These are phyloP conservation scores for Lachnellula subtilissima DNA, from an alignment of 2,329 filamentous ascomycete genomes.

Conservation along the genomic window DNA sequence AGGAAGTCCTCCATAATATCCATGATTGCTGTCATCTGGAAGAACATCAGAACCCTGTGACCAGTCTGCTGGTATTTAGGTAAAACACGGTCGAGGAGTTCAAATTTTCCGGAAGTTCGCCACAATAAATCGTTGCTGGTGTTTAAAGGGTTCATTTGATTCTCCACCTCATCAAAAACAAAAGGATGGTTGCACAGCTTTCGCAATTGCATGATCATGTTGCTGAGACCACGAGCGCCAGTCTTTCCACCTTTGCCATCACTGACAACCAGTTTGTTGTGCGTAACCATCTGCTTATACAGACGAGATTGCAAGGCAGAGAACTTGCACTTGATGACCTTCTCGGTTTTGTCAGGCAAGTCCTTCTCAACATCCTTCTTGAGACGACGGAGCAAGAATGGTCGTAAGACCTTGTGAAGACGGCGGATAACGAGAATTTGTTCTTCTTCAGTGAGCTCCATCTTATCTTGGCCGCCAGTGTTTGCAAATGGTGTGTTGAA, in stretches of 20 bases:
- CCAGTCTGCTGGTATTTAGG: conserved; percentile 89
- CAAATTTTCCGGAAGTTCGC: conserved; percentile 96
- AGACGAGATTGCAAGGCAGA: conserved; percentile 88
- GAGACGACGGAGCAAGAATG: conserved; percentile 94
- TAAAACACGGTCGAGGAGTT: conserved; percentile 84
- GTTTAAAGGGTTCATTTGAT: conserved; percentile 89
- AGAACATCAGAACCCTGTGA: conserved; percentile 98
- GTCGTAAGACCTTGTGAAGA: conserved; percentile 93
- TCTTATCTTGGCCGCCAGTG: conserved; percentile 95
- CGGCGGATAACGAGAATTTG: conserved; percentile 96
- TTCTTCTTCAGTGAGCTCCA: conserved; percentile 99
- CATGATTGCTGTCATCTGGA: conserved; percentile 99
- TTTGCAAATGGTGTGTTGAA: conserved; percentile 99
- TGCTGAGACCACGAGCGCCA: conserved; percentile 88
- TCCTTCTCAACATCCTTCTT: conserved; percentile 99
- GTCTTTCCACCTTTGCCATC: conserved; percentile 95
- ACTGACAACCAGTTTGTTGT: conserved; percentile 90
- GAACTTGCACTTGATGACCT: conserved; percentile 98
- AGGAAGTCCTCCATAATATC: conserved; percentile 99
- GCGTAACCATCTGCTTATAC: conserved; percentile 95
- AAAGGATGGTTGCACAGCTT: conserved; percentile 99
- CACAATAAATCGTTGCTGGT: conserved; percentile 90
- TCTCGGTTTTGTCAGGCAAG: conserved; percentile 96
- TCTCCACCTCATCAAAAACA: conserved; percentile 96
- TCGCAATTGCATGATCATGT: conserved; percentile 99